Conservation (phyloP, 257 asterid genomes). For the Penstemon eatonii region DNA sequence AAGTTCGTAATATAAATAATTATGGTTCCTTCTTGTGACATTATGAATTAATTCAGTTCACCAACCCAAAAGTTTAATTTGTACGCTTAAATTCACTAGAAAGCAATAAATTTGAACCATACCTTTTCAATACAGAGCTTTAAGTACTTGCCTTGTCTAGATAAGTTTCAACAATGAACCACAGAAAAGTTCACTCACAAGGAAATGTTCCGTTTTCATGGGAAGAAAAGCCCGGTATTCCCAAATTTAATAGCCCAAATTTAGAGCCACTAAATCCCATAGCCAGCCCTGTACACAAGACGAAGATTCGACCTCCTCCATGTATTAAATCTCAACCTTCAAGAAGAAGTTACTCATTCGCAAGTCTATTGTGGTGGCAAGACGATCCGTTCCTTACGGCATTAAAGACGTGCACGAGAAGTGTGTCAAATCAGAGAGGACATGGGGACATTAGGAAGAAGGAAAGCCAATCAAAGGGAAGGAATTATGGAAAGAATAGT, state of each 20-base stretch:
- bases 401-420: slow-evolving; percentile 48
- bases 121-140: neutral
- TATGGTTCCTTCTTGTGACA: slow-evolving; percentile 7
- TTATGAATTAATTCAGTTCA: neutral
- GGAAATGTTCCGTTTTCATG: slow-evolving; percentile 69
- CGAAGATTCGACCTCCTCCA: slow-evolving; percentile 51
- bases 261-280: neutral
- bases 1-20: slow-evolving; percentile 10
- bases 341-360: slow-evolving; percentile 24
- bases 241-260: slow-evolving; percentile 36
- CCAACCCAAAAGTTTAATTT: slow-evolving; percentile 11
- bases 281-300: neutral
- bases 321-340: slow-evolving; percentile 23
- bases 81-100: neutral
- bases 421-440: neutral
- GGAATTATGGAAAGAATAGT: slow-evolving; percentile 18
- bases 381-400: slow-evolving; percentile 71
- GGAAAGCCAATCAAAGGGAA: slow-evolving; percentile 13
- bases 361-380: slow-evolving; percentile 17
- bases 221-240: slow-evolving; percentile 75
- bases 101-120: neutral
- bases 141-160: too few relatives aligned
- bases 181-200: slow-evolving; percentile 39
- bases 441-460: slow-evolving; percentile 21
- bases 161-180: slow-evolving; percentile 35